Percentiles rank a stretch among this genome's conserved stretches.
Conservation (phyloP, 345 rosid species). For the Rubroshorea leprosula region DNA sequence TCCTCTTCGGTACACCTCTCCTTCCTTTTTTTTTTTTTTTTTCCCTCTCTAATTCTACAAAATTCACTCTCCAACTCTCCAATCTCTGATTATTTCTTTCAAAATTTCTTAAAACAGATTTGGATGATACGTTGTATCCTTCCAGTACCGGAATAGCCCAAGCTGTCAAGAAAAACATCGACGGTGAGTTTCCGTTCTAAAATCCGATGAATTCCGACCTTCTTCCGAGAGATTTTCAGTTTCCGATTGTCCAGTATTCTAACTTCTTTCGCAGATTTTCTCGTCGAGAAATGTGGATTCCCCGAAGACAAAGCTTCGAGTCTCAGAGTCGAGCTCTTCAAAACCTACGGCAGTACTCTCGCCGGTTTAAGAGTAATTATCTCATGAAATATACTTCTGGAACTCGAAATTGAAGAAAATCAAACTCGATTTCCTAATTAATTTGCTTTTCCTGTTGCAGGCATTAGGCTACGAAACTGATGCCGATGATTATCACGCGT, state of each 20-base stretch:
- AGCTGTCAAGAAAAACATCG: slow-evolving; percentile 70
- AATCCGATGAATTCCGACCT: background rate
- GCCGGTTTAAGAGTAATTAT: slow-evolving; percentile 78
- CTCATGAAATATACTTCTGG: background rate
- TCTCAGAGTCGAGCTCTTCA: slow-evolving; percentile 73
- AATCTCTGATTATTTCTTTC: background rate
- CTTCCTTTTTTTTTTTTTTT: background rate
- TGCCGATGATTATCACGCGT: slow-evolving; percentile 92
- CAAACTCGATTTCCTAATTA: background rate
- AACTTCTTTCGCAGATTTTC: slow-evolving; percentile 44
- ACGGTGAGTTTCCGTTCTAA: slow-evolving; percentile 38
- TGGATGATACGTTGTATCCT: slow-evolving; percentile 94
- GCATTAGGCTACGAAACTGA: slow-evolving; percentile 65
- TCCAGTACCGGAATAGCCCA: slow-evolving; percentile 59
- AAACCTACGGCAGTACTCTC: slow-evolving; percentile 83
- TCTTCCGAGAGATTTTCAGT: background rate
- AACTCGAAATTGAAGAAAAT: background rate
- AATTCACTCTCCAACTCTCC: too few relatives aligned
- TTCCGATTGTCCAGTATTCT: background rate
- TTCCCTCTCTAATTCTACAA: background rate
- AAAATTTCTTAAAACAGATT: slow-evolving; percentile 36
- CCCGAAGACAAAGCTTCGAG: slow-evolving; percentile 48
- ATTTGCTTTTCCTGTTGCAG: slow-evolving; percentile 27
- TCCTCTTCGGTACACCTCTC: slow-evolving; percentile 55
- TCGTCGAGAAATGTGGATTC: slow-evolving; percentile 67